These are phyloP conservation scores for Globisporangium paddicum DNA, from an alignment of 352 stramenopile genomes.

Conservation along the genomic window DNA sequence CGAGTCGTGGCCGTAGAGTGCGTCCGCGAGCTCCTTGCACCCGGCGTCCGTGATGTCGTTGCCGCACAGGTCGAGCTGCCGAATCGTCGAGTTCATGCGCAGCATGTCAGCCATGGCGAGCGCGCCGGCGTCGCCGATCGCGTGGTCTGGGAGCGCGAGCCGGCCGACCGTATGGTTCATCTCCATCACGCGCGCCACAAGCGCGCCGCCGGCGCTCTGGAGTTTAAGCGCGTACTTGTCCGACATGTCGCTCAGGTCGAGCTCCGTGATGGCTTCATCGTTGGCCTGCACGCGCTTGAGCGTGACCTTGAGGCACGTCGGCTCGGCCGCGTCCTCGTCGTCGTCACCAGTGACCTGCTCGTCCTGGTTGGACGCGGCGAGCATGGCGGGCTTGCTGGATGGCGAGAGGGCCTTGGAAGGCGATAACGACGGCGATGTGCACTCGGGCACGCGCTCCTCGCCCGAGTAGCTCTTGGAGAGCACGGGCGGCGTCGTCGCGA, in stretches of 20 bases:
- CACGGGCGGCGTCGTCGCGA: not conserved
- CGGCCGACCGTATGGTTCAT: conserved; percentile 38
- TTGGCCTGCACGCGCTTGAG: conserved; percentile 53
- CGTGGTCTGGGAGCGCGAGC: conserved; percentile 44
- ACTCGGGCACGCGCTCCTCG: conserved; percentile 12
- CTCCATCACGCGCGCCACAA: conserved; percentile 50
- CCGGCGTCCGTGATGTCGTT: conserved; percentile 45
- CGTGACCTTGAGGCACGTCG: conserved; percentile 33
- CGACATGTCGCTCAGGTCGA: conserved; percentile 54
- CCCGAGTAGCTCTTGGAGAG: conserved; percentile 4
- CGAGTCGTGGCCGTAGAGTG: conserved; percentile 45
- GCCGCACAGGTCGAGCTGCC: conserved; percentile 41
- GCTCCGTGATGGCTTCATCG: conserved; percentile 44
- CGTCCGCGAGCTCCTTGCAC: conserved; percentile 21
- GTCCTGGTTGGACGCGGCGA: conserved; percentile 8
- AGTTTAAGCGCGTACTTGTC: conserved; percentile 40
- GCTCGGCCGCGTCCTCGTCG: not conserved
- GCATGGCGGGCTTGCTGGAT: too few species aligned
- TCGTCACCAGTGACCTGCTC: not conserved
- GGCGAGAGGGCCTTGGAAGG: not conserved
- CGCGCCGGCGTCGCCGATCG: conserved; percentile 42
- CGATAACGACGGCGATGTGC: conserved; percentile 5
- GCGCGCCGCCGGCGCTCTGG: conserved; percentile 23
- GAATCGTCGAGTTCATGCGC: conserved; percentile 37
- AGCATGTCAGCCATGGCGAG: conserved; percentile 51